Evolutionary conservation across 73 alveolate species (phyloP), one percentile per base, ranked within the genome.

Genomic region (Paramecium octaurelia): DNA sequence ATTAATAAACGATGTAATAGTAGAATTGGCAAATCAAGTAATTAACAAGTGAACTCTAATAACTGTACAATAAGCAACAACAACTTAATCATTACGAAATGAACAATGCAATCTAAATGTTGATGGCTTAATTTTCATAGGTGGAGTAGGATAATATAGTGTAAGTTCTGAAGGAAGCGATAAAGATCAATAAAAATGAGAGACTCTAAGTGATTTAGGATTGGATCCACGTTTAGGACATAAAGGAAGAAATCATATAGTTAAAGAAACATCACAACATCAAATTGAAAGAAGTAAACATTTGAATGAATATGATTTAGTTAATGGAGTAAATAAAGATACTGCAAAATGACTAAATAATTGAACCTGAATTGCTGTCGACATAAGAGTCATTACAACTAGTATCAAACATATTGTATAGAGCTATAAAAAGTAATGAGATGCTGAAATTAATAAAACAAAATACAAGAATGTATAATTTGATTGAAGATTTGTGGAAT

Each of bases 361-460:
- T 80, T 18, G 91, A 80, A 21, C 91, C 91, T 12, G 91, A 80
- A 80, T 46, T 80, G 36, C 44, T 80, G 21, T 80, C 91, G 5
- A 80, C 91, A 44, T 46, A 80, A 48, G 91, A 80, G 8, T 38
- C 75, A 21, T 42, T 80, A 8, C 34, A 34, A 23, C 11, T 80
- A 18, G 91, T 80, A 48, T 44, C 91, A 20, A 80, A 80, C 31
- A 43, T 80, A n/a, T 18, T 80, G 6, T 23, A 48, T 44, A 40
- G 75, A 80, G 70, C 91, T 20, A 44, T 80, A 24, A 80, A 80
- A 80, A 80, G 91, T 44, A 80, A 46, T 80, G 91, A 80, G 29
- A 80, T 80, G 91, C 46, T 80, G 11, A 43, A 34, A 43, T 44
- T 80, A 24, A 80, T 80, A 3, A 80, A 80, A 80, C 46, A 21